A percentile compares a stretch with the other conserved stretches of the same genome.
Evolutionary conservation across 768 basidiomycete genomes (phyloP).

Genomic region (Stropharia rugosoannulata): DNA sequence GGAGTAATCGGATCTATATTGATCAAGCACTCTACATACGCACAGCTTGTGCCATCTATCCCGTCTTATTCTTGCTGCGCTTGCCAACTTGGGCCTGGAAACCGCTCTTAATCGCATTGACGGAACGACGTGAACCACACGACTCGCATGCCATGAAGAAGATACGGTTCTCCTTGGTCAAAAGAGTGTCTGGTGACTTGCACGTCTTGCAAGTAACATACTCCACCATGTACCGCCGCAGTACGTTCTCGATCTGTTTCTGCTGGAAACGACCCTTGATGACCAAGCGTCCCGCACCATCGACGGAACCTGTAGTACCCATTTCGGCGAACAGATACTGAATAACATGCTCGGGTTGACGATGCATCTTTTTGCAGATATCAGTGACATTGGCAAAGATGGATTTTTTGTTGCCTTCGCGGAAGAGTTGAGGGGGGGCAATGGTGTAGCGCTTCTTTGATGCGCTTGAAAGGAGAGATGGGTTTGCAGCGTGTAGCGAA

Average conservation of each 20-base stretch:
- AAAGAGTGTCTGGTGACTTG: constrained; percentile 96
- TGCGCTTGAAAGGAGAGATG: constrained; percentile 77
- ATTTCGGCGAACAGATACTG: constrained; percentile 96
- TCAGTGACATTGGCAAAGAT: constrained; percentile 97
- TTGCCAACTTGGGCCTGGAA: constrained; percentile 96
- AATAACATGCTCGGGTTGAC: constrained; percentile 97
- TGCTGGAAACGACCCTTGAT: constrained; percentile 99
- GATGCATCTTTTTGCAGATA: constrained; percentile 98
- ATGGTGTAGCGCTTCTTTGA: constrained; percentile 95
- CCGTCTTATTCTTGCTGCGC: constrained; percentile 80
- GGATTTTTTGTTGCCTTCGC: constrained; percentile 97
- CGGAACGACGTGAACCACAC: constrained; percentile 87
- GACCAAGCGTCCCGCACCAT: constrained; percentile 87
- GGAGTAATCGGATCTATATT: too few relatives aligned
- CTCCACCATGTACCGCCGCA: constrained; percentile 96
- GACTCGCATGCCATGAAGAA: constrained; percentile 97
- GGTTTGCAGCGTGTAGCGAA: constrained; percentile 91
- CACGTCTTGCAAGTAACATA: constrained; percentile 99
- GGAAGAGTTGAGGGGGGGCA: constrained; percentile 89
- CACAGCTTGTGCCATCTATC: constrained; percentile 28
- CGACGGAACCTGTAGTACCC: constrained; percentile 96
- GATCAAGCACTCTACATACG: not conserved
- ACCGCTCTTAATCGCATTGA: constrained; percentile 97
- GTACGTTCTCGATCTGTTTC: constrained; percentile 96
- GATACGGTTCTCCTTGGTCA: constrained; percentile 97